Percentiles rank a stretch among this genome's conserved stretches.
phyloP scores from a whole-genome alignment of 106 monocot genomes.

The Amphibolis antarctica region DNA sequence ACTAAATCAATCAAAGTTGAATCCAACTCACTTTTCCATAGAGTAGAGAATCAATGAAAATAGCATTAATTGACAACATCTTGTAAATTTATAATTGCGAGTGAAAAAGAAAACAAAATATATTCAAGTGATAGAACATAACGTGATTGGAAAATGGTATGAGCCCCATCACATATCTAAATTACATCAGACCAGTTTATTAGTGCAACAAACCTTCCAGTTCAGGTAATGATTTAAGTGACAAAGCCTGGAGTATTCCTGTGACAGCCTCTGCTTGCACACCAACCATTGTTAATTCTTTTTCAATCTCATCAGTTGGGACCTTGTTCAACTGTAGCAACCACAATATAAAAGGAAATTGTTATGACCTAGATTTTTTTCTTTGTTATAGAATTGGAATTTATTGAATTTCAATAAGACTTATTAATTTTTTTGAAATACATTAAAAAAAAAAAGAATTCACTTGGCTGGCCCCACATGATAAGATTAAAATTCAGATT shows the following conservation, averaged over 20 bases:
- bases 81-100: too few relatives aligned
- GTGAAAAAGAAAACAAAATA: too few relatives aligned
- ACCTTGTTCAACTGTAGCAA: slow-evolving; percentile 69
- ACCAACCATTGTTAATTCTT: slow-evolving; percentile 51
- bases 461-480: too few relatives aligned
- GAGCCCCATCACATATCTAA: background rate
- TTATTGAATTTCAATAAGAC: too few relatives aligned
- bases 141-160: background rate
- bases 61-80: too few relatives aligned
- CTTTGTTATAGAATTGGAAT: too few relatives aligned
- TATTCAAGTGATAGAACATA: background rate
- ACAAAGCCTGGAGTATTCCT: slow-evolving; percentile 74
- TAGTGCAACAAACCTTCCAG: slow-evolving; percentile 63
- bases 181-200: background rate
- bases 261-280: slow-evolving; percentile 58
- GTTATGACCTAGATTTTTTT: too few relatives aligned
- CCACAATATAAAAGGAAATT: background rate
- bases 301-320: slow-evolving; percentile 79
- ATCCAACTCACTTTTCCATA: background rate
- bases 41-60: background rate
- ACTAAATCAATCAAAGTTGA: too few relatives aligned
- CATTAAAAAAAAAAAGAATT: too few relatives aligned
- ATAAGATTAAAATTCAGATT: too few relatives aligned
- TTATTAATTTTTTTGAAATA: too few relatives aligned
- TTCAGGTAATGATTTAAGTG: slow-evolving; percentile 67